These are phyloP conservation scores for Tubosaeta sp. DNA, from an alignment of 768 basidiomycete species.

Conservation along the genomic window DNA sequence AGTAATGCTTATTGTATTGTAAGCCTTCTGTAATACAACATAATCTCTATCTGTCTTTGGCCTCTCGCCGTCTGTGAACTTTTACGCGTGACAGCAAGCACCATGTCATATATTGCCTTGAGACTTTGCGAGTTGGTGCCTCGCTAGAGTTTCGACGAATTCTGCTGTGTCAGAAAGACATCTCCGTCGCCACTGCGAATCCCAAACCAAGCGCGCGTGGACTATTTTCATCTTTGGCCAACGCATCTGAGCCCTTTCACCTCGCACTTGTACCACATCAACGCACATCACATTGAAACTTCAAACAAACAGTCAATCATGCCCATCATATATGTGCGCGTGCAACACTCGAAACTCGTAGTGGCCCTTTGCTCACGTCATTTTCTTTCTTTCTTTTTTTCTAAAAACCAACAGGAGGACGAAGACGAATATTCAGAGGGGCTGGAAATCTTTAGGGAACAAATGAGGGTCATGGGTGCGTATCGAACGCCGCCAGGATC, in stretches of 20 bases:
- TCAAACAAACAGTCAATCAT: conserved; percentile 8
- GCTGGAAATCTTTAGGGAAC: conserved; percentile 9
- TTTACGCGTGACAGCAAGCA: conserved; percentile 26
- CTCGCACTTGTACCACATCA: conserved; percentile 11
- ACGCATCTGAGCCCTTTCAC: neutral
- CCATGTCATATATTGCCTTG: conserved; percentile 15
- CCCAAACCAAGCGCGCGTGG: neutral
- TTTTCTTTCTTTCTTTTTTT: neutral
- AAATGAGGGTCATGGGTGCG: conserved; percentile 14
- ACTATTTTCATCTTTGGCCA: conserved; percentile 2
- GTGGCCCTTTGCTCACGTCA: conserved; percentile 1
- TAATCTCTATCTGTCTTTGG: conserved; percentile 20
- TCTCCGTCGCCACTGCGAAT: conserved; percentile 5
- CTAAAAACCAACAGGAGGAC: conserved; percentile 16
- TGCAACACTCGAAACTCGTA: neutral
- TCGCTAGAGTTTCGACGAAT: conserved; percentile 7
- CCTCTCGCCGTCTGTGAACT: conserved; percentile 17
- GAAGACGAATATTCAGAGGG: conserved; percentile 22
- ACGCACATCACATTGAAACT: conserved; percentile 1
- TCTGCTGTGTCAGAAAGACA: conserved; percentile 3
- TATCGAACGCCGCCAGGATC: conserved; percentile 3
- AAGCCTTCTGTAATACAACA: conserved; percentile 29
- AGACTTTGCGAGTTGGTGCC: conserved; percentile 26
- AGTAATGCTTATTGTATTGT: conserved; percentile 41
- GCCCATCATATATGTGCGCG: conserved; percentile 22